A percentile compares a stretch with the other conserved stretches of the same genome.
These are phyloP conservation scores for Phytophthora hybrid DNA, from an alignment of 352 stramenopile genomes.

Conservation along the genomic window DNA sequence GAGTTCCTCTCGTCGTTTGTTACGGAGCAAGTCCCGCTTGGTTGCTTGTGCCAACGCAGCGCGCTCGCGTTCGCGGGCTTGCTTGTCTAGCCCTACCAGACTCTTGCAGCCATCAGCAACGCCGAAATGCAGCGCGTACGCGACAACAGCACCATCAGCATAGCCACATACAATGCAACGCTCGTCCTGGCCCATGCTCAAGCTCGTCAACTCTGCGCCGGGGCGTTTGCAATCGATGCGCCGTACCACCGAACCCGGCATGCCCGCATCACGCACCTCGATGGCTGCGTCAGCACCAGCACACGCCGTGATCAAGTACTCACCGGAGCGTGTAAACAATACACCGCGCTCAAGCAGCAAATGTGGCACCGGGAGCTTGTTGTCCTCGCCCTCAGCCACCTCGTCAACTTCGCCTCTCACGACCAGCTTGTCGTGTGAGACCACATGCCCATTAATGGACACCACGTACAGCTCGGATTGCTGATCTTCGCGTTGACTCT, in stretches of 20 bases:
- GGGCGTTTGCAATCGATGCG: conserved; percentile 84
- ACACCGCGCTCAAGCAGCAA: conserved; percentile 74
- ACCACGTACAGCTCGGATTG: conserved; percentile 84
- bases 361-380: conserved; percentile 38
- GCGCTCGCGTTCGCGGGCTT: conserved; percentile 79
- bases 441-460: conserved; percentile 84
- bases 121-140: conserved; percentile 86
- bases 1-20: conserved; percentile 63
- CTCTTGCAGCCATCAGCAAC: conserved; percentile 82
- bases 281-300: conserved; percentile 69
- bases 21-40: conserved; percentile 71
- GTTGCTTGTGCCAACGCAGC: conserved; percentile 79
- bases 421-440: conserved; percentile 69
- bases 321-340: conserved; percentile 79
- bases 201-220: conserved; percentile 63
- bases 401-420: conserved; percentile 43
- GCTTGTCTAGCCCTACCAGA: conserved; percentile 70
- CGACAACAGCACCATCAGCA: conserved; percentile 78
- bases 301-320: conserved; percentile 82
- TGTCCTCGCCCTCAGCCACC: conserved; percentile 20
- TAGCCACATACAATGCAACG: conserved; percentile 86
- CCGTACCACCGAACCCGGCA: conserved; percentile 63
- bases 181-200: conserved; percentile 84
- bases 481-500: conserved; percentile 39
- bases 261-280: conserved; percentile 77